Evolutionary conservation across 2,329 filamentous ascomycete genomes (phyloP).

Genomic region (Ceratocystis ficicola): DNA sequence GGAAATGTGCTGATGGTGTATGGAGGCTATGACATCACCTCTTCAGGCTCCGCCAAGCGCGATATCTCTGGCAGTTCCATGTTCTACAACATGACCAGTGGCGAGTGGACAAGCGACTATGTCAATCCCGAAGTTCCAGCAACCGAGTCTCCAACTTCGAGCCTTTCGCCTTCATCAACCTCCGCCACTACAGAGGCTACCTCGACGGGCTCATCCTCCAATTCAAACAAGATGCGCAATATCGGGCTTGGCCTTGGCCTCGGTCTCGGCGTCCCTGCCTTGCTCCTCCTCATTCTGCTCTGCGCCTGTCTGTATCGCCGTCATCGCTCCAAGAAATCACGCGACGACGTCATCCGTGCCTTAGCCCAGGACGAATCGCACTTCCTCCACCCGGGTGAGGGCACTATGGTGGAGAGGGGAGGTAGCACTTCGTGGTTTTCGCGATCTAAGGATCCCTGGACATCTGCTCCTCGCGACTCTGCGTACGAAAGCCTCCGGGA

Average conservation of each 20-base stretch:
- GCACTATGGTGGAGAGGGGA: conserved; percentile 34
- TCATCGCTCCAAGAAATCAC: conserved; percentile 29
- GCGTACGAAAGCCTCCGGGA: conserved; percentile 36
- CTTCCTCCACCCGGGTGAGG: conserved; percentile 31
- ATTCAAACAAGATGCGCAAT: conserved; percentile 16
- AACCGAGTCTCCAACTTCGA: not conserved
- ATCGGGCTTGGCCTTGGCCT: conserved; percentile 53
- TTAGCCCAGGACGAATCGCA: conserved; percentile 40
- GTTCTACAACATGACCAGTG: conserved; percentile 48
- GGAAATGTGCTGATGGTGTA: conserved; percentile 59
- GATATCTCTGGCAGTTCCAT: conserved; percentile 27
- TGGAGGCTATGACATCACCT: conserved; percentile 45
- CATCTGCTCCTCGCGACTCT: conserved; percentile 23
- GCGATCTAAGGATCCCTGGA: conserved; percentile 19
- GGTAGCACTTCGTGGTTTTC: conserved; percentile 29
- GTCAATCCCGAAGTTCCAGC: conserved; percentile 24
- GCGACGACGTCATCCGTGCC: conserved; percentile 37
- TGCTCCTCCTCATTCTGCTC: conserved; percentile 37
- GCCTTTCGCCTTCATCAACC: conserved; percentile 13
- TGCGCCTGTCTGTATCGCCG: conserved; percentile 38
- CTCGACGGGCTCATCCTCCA: not conserved
- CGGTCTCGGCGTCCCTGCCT: conserved; percentile 47
- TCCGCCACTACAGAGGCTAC: conserved; percentile 14
- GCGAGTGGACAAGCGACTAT: conserved; percentile 42
- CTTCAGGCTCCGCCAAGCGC: conserved; percentile 30